Conservation (phyloP, 345 rosid species). For the Pistacia integerrima region DNA sequence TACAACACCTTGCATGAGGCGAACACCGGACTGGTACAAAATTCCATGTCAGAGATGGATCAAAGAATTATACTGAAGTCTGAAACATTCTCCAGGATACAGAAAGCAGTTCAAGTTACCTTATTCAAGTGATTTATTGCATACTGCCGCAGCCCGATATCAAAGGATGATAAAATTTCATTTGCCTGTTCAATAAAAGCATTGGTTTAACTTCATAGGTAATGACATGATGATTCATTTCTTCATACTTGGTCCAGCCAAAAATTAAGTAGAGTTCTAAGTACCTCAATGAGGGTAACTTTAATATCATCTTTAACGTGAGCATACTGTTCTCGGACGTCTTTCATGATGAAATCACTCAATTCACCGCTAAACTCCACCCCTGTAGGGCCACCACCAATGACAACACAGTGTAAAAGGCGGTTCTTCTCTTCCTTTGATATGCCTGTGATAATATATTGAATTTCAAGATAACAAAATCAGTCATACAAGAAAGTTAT, state of each 20-base stretch:
- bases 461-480: neutral
- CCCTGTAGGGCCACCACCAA: conserved; percentile 99
- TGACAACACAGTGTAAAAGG: conserved; percentile 80
- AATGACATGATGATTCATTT: neutral
- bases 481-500: neutral
- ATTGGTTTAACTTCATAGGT: neutral
- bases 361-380: conserved; percentile 94
- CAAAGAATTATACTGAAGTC: neutral
- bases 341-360: conserved; percentile 93
- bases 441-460: conserved; percentile 48
- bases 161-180: conserved; percentile 79
- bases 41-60: conserved; percentile 12
- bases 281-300: conserved; percentile 94
- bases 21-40: conserved; percentile 48
- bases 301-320: conserved; percentile 77
- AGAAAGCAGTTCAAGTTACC: conserved; percentile 33
- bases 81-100: conserved; percentile 2
- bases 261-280: conserved; percentile 3
- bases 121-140: conserved; percentile 65
- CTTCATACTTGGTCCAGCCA: neutral
- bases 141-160: conserved; percentile 61
- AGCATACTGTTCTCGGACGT: conserved; percentile 66
- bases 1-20: conserved; percentile 54
- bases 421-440: conserved; percentile 77
- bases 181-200: conserved; percentile 59